These are phyloP conservation scores for Chenopodium suecicum DNA, from an alignment of 148 eudicot species.

Conservation along the genomic window DNA sequence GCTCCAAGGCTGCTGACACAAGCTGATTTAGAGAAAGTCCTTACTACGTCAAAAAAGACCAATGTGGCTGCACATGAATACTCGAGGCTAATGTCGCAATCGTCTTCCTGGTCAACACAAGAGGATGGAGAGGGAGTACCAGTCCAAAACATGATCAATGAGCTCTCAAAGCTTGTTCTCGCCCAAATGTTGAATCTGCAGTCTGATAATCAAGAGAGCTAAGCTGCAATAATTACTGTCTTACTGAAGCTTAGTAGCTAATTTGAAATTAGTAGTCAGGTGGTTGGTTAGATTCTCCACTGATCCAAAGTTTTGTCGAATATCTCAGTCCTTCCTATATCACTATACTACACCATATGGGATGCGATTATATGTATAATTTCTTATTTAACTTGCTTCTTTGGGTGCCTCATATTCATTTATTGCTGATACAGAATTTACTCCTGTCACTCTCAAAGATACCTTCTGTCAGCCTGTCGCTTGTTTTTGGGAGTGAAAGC, in stretches of 20 bases:
- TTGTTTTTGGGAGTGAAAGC: too few relatives aligned
- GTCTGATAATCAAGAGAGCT: conserved; percentile 48
- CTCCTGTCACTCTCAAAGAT: not conserved
- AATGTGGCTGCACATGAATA: conserved; percentile 72
- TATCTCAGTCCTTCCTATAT: not conserved
- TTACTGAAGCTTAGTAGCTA: not conserved
- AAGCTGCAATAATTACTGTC: conserved; percentile 5
- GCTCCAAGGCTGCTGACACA: conserved; percentile 68
- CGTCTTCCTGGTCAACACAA: conserved; percentile 42
- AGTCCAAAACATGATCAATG: conserved; percentile 62
- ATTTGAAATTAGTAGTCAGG: not conserved
- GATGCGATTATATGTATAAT: conserved; percentile 11
- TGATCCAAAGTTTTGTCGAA: conserved; percentile 23
- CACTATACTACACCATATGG: not conserved
- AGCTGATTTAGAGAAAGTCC: conserved; percentile 62
- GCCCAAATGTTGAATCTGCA: conserved; percentile 67
- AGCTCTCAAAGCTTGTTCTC: conserved; percentile 66
- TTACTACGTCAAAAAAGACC: conserved; percentile 54
- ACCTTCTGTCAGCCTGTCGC: too few relatives aligned
- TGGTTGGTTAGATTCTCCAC: conserved; percentile 10
- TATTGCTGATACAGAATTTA: not conserved
- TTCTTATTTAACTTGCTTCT: not conserved
- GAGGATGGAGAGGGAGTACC: conserved; percentile 52
- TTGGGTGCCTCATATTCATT: not conserved
- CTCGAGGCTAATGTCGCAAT: conserved; percentile 46